Evolutionary conservation across 2,329 filamentous ascomycete species (phyloP).

Genomic region (Paecilomyces sp.): DNA sequence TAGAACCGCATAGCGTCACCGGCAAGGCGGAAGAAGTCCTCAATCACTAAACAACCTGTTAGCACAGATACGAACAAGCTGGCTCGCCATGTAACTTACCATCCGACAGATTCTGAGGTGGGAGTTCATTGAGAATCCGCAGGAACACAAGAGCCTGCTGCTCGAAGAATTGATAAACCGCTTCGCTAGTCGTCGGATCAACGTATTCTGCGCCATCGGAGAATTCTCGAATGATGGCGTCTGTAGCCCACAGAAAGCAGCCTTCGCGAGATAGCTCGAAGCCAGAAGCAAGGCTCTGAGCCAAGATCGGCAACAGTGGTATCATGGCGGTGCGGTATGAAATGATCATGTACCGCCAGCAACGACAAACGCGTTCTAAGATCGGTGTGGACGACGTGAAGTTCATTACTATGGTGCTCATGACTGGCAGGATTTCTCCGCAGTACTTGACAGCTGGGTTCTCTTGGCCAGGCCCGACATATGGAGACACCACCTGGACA

Average conservation of each 20-base stretch:
- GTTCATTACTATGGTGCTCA: conserved; percentile 78
- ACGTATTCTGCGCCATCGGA: conserved; percentile 84
- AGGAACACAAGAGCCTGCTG: conserved; percentile 86
- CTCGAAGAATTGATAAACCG: conserved; percentile 92
- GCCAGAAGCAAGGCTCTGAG: conserved; percentile 77
- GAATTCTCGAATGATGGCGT: conserved; percentile 90
- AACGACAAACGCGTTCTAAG: conserved; percentile 86
- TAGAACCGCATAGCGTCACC: conserved; percentile 92
- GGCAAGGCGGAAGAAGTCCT: conserved; percentile 91
- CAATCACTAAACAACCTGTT: conserved; percentile 56
- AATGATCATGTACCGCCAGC: conserved; percentile 95
- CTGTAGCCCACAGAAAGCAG: conserved; percentile 97
- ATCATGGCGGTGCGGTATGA: conserved; percentile 87
- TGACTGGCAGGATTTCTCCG: conserved; percentile 82
- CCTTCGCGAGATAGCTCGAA: conserved; percentile 84
- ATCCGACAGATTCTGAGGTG: conserved; percentile 68
- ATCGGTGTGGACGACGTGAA: conserved; percentile 84
- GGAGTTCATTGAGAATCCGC: conserved; percentile 77
- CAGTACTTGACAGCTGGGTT: conserved; percentile 96
- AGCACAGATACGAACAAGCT: conserved; percentile 5
- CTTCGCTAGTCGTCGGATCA: conserved; percentile 70
- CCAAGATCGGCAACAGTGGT: conserved; percentile 75
- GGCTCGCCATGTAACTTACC: conserved; percentile 31
- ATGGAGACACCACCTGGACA: conserved; percentile 69
- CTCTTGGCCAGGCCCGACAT: conserved; percentile 62